phyloP scores from a whole-genome alignment of 495 filamentous ascomycete species.

The Sordaria brevicollis region DNA sequence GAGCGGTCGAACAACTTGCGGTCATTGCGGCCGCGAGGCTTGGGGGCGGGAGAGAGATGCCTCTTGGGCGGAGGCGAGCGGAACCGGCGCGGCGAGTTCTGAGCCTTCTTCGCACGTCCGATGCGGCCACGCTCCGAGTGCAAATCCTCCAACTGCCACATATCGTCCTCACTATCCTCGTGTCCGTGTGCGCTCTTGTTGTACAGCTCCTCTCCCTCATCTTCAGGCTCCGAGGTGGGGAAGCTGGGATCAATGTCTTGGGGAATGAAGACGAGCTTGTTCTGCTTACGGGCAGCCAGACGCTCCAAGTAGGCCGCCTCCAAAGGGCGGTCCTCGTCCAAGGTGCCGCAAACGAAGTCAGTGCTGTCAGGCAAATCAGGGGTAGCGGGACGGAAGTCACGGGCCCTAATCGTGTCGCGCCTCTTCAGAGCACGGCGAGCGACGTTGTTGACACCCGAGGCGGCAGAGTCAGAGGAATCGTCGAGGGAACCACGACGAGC shows the following conservation, averaged over 20 bases:
- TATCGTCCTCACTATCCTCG: conserved; percentile 46
- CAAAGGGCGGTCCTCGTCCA: conserved; percentile 90
- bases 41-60: conserved; percentile 38
- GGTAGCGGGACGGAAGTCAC: conserved; percentile 55
- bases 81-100: conserved; percentile 31
- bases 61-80: conserved; percentile 38
- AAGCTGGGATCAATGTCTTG: conserved; percentile 98
- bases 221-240: conserved; percentile 83
- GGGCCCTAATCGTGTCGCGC: conserved; percentile 25
- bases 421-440: conserved; percentile 13
- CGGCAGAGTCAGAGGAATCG: conserved; percentile 30
- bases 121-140: conserved; percentile 26
- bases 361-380: conserved; percentile 91
- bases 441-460: conserved; percentile 11
- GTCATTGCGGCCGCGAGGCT: conserved; percentile 37
- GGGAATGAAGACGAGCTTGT: conserved; percentile 67
- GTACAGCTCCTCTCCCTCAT: conserved; percentile 54
- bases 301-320: conserved; percentile 86
- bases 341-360: conserved; percentile 93
- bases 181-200: conserved; percentile 27
- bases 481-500: conserved; percentile 28
- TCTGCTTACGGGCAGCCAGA: conserved; percentile 66
- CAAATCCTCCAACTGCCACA: conserved; percentile 49
- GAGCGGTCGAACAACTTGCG: conserved; percentile 51
- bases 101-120: conserved; percentile 27